Conservation (phyloP, 441 rosid species). For the Pelargonium myrrhifolium region DNA sequence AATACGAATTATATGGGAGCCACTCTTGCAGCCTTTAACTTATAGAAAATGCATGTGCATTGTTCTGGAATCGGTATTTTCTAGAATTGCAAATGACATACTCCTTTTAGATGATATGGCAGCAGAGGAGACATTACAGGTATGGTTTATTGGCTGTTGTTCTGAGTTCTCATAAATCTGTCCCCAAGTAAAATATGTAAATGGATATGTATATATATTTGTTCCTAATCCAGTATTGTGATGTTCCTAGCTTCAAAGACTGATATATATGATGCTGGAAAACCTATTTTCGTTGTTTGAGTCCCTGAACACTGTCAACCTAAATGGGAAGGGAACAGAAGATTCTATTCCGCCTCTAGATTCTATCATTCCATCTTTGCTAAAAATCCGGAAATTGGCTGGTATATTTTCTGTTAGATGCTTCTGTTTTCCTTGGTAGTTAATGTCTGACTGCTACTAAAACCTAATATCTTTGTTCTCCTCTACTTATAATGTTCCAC, state of each 20-base stretch:
- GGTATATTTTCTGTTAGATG: conserved; percentile 37
- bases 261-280: conserved; percentile 74
- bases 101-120: conserved; percentile 95
- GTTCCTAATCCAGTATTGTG: conserved; percentile 12
- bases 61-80: conserved; percentile 76
- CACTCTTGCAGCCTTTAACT: conserved; percentile 63
- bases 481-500: conserved; percentile 20
- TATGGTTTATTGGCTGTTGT: conserved; percentile 15
- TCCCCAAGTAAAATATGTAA: not conserved
- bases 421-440: conserved; percentile 11
- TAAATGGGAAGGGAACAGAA: conserved; percentile 36
- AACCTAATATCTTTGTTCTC: conserved; percentile 3
- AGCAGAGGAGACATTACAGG: conserved; percentile 97
- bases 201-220: not conserved
- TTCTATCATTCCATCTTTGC: conserved; percentile 65
- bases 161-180: not conserved
- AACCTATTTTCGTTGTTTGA: conserved; percentile 55
- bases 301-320: conserved; percentile 39
- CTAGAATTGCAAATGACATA: conserved; percentile 63
- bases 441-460: not conserved
- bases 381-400: conserved; percentile 77
- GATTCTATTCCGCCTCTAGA: conserved; percentile 34
- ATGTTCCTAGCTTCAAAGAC: conserved; percentile 67
- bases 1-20: conserved; percentile 91
- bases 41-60: conserved; percentile 78